These are phyloP conservation scores for Ophiostoma pallidulum DNA, from an alignment of 2,329 filamentous ascomycete species.

Conservation along the genomic window DNA sequence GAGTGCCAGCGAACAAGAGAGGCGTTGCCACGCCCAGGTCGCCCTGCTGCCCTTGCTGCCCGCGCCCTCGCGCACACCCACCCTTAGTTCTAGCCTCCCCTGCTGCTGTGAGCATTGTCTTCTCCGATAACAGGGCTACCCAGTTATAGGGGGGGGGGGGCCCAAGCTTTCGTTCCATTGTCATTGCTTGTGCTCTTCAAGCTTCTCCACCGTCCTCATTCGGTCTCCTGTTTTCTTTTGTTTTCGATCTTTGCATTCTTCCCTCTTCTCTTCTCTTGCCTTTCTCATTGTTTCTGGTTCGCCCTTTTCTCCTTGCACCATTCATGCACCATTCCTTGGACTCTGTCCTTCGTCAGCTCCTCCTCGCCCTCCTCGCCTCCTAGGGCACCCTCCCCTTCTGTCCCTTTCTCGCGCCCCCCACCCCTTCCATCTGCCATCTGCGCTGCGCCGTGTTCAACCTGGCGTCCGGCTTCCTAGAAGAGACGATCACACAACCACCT, in stretches of 20 bases:
- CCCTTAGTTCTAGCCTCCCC: neutral
- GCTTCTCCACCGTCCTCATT: neutral
- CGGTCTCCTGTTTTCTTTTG: neutral
- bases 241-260: neutral
- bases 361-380: neutral
- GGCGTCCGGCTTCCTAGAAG: constrained; percentile 5
- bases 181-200: neutral
- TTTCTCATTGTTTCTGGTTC: neutral
- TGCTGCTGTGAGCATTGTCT: neutral
- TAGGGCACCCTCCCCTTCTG: neutral
- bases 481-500: neutral
- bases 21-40: neutral
- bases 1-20: neutral
- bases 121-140: constrained; percentile 7
- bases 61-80: too few relatives aligned
- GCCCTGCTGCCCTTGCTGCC: constrained; percentile 4
- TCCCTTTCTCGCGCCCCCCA: too few relatives aligned
- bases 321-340: neutral
- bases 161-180: neutral
- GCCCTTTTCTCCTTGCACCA: neutral
- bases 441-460: neutral
- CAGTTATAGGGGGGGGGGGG: neutral
- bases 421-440: neutral
- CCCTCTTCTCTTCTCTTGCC: neutral
- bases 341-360: neutral